Percentiles rank a stretch among this genome's conserved stretches.
These are phyloP conservation scores for Dactylis glomerata DNA, from an alignment of 176 grass and related monocot genomes.

Conservation along the genomic window DNA sequence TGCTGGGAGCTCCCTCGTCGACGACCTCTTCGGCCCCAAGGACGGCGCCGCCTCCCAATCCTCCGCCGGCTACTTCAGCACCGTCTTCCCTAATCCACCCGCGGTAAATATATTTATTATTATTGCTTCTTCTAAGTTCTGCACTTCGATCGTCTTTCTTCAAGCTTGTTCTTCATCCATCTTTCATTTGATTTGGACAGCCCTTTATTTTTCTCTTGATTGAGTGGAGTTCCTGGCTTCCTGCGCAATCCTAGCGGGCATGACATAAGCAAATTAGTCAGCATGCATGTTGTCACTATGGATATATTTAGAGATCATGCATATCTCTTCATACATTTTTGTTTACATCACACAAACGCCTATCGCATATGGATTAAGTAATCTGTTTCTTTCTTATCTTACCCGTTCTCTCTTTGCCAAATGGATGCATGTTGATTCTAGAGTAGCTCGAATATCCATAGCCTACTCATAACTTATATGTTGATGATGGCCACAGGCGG, in stretches of 20 bases:
- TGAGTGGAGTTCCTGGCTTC: neutral
- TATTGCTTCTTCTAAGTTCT: neutral
- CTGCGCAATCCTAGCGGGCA: neutral
- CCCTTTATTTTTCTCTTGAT: neutral
- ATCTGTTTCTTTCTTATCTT: neutral
- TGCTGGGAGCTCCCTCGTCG: conserved; percentile 16
- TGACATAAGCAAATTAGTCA: neutral
- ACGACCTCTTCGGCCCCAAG: conserved; percentile 34
- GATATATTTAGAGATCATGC: neutral
- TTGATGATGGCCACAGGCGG: conserved; percentile 1
- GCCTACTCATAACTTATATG: neutral
- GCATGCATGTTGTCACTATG: neutral
- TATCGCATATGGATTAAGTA: neutral
- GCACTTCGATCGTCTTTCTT: neutral
- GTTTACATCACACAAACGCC: neutral
- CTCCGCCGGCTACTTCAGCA: conserved; percentile 24
- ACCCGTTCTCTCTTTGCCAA: neutral
- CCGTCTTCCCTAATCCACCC: conserved; percentile 20
- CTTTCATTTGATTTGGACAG: neutral
- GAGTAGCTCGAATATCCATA: neutral
- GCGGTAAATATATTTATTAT: neutral
- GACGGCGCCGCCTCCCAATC: neutral
- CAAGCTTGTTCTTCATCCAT: neutral
- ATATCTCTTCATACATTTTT: conserved; percentile 1
- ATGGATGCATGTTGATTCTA: neutral